Conservation (phyloP, 2,329 filamentous ascomycete species). For the Fusarium nematophilum region DNA sequence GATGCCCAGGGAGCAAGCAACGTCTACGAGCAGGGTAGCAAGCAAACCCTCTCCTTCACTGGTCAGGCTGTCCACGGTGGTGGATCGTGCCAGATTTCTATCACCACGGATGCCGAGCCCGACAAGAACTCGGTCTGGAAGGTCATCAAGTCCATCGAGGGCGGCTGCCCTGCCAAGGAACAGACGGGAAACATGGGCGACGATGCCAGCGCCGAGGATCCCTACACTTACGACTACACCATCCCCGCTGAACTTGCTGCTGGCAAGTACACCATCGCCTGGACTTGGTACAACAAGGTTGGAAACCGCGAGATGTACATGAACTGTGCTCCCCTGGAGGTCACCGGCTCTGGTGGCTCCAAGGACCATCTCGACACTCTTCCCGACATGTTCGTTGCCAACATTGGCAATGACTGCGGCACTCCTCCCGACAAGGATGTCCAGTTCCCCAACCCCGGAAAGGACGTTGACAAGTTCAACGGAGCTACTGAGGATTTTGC, state of each 20-base stretch:
- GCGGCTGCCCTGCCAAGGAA: slow-evolving; percentile 79
- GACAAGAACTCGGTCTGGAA: slow-evolving; percentile 79
- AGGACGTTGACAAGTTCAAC: slow-evolving; percentile 62
- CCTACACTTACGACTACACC: slow-evolving; percentile 73
- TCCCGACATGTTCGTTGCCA: slow-evolving; percentile 78
- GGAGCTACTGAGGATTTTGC: slow-evolving; percentile 50
- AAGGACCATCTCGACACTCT: slow-evolving; percentile 69
- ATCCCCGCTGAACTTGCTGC: slow-evolving; percentile 78
- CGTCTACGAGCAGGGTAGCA: slow-evolving; percentile 62
- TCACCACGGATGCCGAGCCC: slow-evolving; percentile 82
- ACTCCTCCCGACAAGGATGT: slow-evolving; percentile 64
- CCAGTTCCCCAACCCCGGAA: slow-evolving; percentile 71
- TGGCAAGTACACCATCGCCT: slow-evolving; percentile 85
- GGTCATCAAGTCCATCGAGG: slow-evolving; percentile 88
- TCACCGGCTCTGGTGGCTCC: slow-evolving; percentile 66
- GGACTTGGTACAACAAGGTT: slow-evolving; percentile 94
- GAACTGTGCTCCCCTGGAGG: slow-evolving; percentile 85
- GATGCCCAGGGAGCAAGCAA: slow-evolving; percentile 63
- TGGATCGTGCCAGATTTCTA: slow-evolving; percentile 88
- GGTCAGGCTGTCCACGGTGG: slow-evolving; percentile 87
- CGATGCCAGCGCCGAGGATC: slow-evolving; percentile 55
- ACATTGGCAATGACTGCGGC: slow-evolving; percentile 66
- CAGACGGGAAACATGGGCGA: slow-evolving; percentile 67
- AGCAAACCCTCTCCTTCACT: slow-evolving; percentile 67
- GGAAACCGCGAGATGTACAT: slow-evolving; percentile 98